A percentile compares a stretch with the other conserved stretches of the same genome.
These are phyloP conservation scores for Trichoderma cornu-damae DNA, from an alignment of 2,329 filamentous ascomycete species.

Conservation along the genomic window DNA sequence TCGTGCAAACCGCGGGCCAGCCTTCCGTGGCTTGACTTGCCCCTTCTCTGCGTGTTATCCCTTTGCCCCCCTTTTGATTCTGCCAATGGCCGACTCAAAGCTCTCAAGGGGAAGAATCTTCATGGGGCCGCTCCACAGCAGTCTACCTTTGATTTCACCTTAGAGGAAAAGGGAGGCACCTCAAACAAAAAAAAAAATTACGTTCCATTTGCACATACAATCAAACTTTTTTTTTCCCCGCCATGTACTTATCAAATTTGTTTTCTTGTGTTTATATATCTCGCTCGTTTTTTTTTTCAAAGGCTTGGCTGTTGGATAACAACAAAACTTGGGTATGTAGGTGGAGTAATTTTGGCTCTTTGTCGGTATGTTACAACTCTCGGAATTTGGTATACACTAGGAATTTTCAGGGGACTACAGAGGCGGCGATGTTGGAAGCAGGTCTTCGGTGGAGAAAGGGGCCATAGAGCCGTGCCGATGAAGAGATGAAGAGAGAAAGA, in stretches of 20 bases:
- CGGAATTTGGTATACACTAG: constrained; percentile 5
- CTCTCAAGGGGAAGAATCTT: not conserved
- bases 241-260: constrained; percentile 23
- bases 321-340: constrained; percentile 6
- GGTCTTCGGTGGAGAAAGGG: constrained; percentile 10
- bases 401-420: not conserved
- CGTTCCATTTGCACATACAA: constrained; percentile 6
- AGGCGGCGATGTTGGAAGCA: constrained; percentile 12
- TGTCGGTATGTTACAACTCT: not conserved
- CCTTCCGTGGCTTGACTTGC: not conserved
- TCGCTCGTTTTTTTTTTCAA: constrained; percentile 16
- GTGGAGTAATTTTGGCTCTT: constrained; percentile 7
- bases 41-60: not conserved
- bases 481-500: constrained; percentile 13
- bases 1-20: not conserved
- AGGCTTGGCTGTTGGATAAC: constrained; percentile 13
- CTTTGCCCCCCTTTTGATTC: not conserved
- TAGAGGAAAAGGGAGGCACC: not conserved
- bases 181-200: not conserved
- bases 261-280: constrained; percentile 18
- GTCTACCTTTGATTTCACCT: not conserved
- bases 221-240: constrained; percentile 11
- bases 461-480: not conserved
- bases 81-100: not conserved
- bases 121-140: not conserved